Evolutionary conservation across 305 asterid genomes (phyloP), one percentile per base, ranked within the genome.

Genomic region (Solanum hybrid): DNA sequence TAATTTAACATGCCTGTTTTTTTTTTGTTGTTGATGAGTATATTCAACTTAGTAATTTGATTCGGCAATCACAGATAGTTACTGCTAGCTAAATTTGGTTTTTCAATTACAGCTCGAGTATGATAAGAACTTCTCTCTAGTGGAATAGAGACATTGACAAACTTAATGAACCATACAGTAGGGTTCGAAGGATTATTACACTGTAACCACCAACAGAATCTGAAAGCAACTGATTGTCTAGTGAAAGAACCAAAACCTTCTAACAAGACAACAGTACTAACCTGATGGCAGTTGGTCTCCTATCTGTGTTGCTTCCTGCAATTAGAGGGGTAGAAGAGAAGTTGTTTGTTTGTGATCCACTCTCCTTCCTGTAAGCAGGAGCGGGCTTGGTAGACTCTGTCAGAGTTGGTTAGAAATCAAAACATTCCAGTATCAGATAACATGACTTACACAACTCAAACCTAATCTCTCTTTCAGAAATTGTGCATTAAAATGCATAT

Each of bases 281-380:
- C 99, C 97, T 95, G 90, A 85, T 36, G 78, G 91, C 91, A 29
- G 93, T 72, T 88, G 94, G 93, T 89, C 92, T 93, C 91, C 94
- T 93, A 94, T 93, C 91, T 89, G 90, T 92, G 91, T 89, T 92
- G 91, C 89, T 91, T 89, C 94, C 96, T 15, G 92, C 92, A 85
- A 88, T 3, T 90, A 89, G 95, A 92, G 93, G 89, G 86, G 92
- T 88, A 51, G 97, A 90, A 86, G 95, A 89, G 34, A 89, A 51
- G 22, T 56, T 85, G 76, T 56, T 85, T 78, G 90, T 88, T 56
- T 85, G 84, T 24, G 99, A 91, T 78, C 94, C 98, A 92, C 94
- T 94, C 81, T 97, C 99, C 94, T 94, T 97, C 94, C 92, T 94
- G 92, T 93, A 92, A 32, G 95, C 90, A 11, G 97, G 85, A 45